Evolutionary conservation across 1,284 basidiomycete genomes (phyloP).

Genomic region (Trichosporon faecale): DNA sequence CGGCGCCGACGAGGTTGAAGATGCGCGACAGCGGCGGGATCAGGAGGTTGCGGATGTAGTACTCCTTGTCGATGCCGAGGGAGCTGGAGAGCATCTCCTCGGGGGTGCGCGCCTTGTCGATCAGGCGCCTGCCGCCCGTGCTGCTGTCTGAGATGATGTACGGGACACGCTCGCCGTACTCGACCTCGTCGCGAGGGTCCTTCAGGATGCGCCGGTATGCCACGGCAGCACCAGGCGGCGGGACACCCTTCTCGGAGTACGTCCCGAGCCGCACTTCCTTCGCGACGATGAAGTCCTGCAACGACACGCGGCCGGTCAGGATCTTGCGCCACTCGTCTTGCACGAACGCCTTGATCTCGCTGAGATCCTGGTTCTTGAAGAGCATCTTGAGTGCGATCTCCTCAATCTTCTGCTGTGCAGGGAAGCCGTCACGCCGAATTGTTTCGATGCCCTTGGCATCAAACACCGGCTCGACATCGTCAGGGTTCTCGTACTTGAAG

Average conservation of each 20-base stretch:
- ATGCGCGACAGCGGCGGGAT: slow-evolving; percentile 87
- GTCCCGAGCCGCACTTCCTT: slow-evolving; percentile 91
- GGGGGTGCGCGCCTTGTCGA: slow-evolving; percentile 77
- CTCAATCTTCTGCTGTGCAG: slow-evolving; percentile 83
- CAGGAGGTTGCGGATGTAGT: slow-evolving; percentile 84
- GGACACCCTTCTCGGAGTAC: slow-evolving; percentile 82
- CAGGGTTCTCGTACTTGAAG: slow-evolving; percentile 83
- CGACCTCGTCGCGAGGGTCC: slow-evolving; percentile 78
- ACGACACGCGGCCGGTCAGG: slow-evolving; percentile 70
- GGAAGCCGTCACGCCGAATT: slow-evolving; percentile 83
- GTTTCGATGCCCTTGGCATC: slow-evolving; percentile 99
- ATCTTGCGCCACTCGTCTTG: slow-evolving; percentile 81
- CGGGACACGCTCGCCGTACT: slow-evolving; percentile 89
- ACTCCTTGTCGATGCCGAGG: slow-evolving; percentile 72
- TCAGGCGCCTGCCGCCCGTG: slow-evolving; percentile 66
- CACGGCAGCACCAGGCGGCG: slow-evolving; percentile 85
- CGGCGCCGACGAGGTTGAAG: slow-evolving; percentile 86
- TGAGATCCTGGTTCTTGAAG: slow-evolving; percentile 84
- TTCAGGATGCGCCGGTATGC: slow-evolving; percentile 70
- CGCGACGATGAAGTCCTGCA: slow-evolving; percentile 90
- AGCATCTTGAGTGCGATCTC: slow-evolving; percentile 85
- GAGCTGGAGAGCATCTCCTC: slow-evolving; percentile 70
- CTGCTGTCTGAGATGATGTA: slow-evolving; percentile 70
- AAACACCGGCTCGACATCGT: slow-evolving; percentile 75
- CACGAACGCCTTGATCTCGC: slow-evolving; percentile 83